Evolutionary conservation across 164 flowering plant species (phyloP), one percentile per base, ranked within the genome.

Genomic region (Stephania japonica): DNA sequence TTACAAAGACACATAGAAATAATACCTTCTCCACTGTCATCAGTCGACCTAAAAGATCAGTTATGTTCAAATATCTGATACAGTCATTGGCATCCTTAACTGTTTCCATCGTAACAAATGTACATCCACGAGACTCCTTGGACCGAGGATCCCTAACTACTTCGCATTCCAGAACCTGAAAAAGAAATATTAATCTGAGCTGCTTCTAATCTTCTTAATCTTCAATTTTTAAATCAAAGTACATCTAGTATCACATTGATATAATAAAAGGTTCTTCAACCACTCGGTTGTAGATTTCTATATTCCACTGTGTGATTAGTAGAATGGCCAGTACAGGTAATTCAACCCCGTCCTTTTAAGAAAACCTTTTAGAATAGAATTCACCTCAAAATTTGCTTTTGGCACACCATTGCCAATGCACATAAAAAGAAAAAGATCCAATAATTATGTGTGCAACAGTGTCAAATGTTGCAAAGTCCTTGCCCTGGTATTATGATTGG

Each of bases 101-200:
- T 10, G 81, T 85, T 64, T 86, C 90, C 94, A 90, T 90, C 1
- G 89, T 88, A 1, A 90, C 81, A 80, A 90, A 90, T 23, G 82
- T 90, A 83, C 88, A 90, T 68, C 91, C 91, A 77, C 94, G 94
- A 71, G 94, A 87, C 67, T 85, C 89, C 72, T 77, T 82, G 65
- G 86, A 75, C 43, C 86, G 94, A 79, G 90, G 94, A 73, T 88
- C 91, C 5, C 75, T 77, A 59, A 88, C 94, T 69, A 90, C 73
- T 68, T 85, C 82, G 79, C 91, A 87, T 63, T 89, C 89, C 71
- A 75, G 12, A 64, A 89, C 91, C 91, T 89, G 80, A 71, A 75
- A 68, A 3, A 12, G 69, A 42, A 68, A 74, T 25, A 7, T 49
- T 49, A 63, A 42, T 5, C 41, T 44, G 26, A 38, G 26, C 32